Percentiles rank a stretch among this genome's conserved stretches.
Conservation (phyloP, 2,329 filamentous ascomycete genomes). For the Penicillium freii region DNA sequence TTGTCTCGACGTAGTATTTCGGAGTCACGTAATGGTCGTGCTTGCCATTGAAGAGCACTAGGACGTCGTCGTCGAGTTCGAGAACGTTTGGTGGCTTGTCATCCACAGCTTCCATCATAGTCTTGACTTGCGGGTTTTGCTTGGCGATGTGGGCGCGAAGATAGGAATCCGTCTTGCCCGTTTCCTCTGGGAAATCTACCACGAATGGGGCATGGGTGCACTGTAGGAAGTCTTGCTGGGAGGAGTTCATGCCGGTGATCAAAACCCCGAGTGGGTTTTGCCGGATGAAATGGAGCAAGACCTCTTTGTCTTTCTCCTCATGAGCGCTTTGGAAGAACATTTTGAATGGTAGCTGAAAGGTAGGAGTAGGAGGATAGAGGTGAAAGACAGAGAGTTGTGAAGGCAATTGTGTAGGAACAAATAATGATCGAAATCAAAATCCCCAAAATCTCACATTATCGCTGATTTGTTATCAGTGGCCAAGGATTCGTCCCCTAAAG, state of each 20-base stretch:
- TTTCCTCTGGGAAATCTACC: slow-evolving; percentile 12
- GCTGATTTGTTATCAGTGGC: neutral
- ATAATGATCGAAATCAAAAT: neutral
- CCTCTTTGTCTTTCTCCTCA: slow-evolving; percentile 13
- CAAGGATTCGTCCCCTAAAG: slow-evolving; percentile 1
- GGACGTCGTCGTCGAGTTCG: slow-evolving; percentile 52
- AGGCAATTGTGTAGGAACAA: neutral
- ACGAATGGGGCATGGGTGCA: slow-evolving; percentile 16
- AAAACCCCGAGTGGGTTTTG: slow-evolving; percentile 16
- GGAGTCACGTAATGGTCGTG: slow-evolving; percentile 63
- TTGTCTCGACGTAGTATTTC: slow-evolving; percentile 64
- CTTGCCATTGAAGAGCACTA: slow-evolving; percentile 60
- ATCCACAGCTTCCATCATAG: slow-evolving; percentile 52
- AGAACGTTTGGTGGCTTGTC: slow-evolving; percentile 9
- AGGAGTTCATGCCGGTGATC: slow-evolving; percentile 16
- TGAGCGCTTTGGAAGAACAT: slow-evolving; percentile 18
- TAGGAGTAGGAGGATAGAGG: neutral
- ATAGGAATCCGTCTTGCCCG: slow-evolving; percentile 5
- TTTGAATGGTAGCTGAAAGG: neutral
- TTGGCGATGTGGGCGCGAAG: slow-evolving; percentile 63
- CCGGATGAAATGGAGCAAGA: slow-evolving; percentile 14
- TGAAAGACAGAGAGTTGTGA: neutral
- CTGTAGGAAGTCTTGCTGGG: slow-evolving; percentile 16
- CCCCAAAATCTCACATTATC: neutral
- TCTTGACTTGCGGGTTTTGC: slow-evolving; percentile 63